Conservation (phyloP, 176 grass and related monocot genomes). For the Stipa capillata region DNA sequence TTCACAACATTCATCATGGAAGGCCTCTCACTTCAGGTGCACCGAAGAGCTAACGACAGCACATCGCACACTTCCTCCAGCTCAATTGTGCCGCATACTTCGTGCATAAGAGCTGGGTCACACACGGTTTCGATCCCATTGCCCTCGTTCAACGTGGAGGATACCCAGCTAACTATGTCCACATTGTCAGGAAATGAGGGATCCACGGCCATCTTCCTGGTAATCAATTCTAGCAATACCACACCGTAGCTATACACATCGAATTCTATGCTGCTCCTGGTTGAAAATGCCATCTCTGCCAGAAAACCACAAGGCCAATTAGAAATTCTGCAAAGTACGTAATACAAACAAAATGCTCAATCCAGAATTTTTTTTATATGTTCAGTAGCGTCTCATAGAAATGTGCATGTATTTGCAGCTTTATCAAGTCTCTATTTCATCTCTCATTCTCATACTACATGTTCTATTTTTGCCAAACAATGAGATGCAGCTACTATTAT, state of each 20-base stretch:
- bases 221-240: constrained; percentile 68
- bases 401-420: neutral
- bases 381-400: neutral
- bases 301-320: neutral
- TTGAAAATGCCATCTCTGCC: constrained; percentile 66
- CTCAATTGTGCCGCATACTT: constrained; percentile 34
- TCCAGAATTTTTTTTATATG: neutral
- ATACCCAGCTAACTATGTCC: constrained; percentile 56
- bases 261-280: constrained; percentile 35
- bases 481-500: neutral
- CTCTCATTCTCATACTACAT: neutral
- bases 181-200: constrained; percentile 26
- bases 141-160: constrained; percentile 10
- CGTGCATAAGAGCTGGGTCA: constrained; percentile 39
- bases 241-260: constrained; percentile 85
- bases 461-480: neutral
- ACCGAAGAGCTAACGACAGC: constrained; percentile 47
- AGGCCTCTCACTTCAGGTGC: constrained; percentile 37
- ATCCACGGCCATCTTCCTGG: constrained; percentile 55
- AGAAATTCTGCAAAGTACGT: neutral
- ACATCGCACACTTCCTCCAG: constrained; percentile 46
- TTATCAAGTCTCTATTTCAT: too few species aligned
- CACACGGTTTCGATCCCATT: constrained; percentile 34
- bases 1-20: constrained; percentile 51
- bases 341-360: neutral